Conservation (phyloP, 2,329 filamentous ascomycete genomes). For the Sodiomyces alkalinus region DNA sequence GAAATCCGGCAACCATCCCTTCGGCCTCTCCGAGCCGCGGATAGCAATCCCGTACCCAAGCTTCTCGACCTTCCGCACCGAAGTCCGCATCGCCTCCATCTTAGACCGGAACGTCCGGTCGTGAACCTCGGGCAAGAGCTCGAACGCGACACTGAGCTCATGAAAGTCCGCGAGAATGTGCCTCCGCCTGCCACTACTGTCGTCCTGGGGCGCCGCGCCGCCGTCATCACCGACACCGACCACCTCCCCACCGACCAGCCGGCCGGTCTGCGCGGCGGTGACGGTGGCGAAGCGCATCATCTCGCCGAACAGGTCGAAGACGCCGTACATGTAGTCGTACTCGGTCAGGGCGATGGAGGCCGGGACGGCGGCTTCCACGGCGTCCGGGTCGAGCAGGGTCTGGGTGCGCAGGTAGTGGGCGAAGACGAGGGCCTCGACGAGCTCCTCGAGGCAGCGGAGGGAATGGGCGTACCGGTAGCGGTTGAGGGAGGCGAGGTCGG, state of each 20-base stretch:
- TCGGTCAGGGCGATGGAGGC: constrained; percentile 49
- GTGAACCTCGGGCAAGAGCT: constrained; percentile 49
- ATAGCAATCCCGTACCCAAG: constrained; percentile 80
- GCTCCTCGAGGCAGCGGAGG: constrained; percentile 82
- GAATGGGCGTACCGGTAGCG: constrained; percentile 67
- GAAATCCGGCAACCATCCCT: constrained; percentile 81
- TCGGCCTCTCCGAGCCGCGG: constrained; percentile 73
- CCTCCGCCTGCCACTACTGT: constrained; percentile 16
- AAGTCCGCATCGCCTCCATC: constrained; percentile 70
- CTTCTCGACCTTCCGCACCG: constrained; percentile 87
- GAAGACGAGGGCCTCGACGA: constrained; percentile 83
- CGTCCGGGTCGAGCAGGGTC: constrained; percentile 51
- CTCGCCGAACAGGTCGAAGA: constrained; percentile 91
- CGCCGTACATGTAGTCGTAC: constrained; percentile 76
- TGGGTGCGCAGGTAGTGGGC: constrained; percentile 73
- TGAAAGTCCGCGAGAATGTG: constrained; percentile 72
- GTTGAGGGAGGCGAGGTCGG: constrained; percentile 66
- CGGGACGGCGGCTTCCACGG: constrained; percentile 36
- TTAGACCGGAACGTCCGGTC: constrained; percentile 56
- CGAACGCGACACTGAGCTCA: constrained; percentile 59
- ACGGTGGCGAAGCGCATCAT: constrained; percentile 95
- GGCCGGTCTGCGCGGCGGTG: constrained; percentile 60
- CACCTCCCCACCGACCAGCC: constrained; percentile 25
- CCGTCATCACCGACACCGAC: too few relatives aligned
- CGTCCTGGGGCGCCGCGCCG: too few relatives aligned